Evolutionary conservation across 2,329 filamentous ascomycete genomes (phyloP), one percentile per base, ranked within the genome.

Genomic region (Fusarium veterinarium): DNA sequence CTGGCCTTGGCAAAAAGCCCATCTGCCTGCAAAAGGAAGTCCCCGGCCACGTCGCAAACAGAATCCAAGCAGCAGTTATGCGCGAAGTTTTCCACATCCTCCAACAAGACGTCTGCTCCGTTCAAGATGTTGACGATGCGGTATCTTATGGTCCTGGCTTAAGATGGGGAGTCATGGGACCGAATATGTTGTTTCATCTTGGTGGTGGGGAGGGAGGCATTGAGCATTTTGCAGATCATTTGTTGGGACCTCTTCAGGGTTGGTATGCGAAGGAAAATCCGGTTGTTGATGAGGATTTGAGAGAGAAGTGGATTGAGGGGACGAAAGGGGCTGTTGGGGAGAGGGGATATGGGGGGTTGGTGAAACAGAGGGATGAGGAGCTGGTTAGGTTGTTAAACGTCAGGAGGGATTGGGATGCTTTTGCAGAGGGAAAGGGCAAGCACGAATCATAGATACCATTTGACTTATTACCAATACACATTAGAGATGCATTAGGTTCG

Each of bases 231-330:
- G 64, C 67, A 11, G 52, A 69, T 52, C 67, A 69, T 41, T 41
- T 69, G 7, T 13, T 69, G 5, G 58, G 46, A 3, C 67, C 67
- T 1, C 17, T 69, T 1, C 64, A 68, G 16, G 64, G 46, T 11
- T 69, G 67, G 67, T 69, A 68, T 42, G 67, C 67, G 3, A 64
- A 64, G 2, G 33, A 68, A 35, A 49, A 69, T 23, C 67, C 67
- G 5, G 46, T 68, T 10, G 64, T 69, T 19, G 64, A 69, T 55
- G 67, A 68, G 3, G 14, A 19, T 3, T 56, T 69, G 48, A 69
- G 58, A 16, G 10, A 33, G 4, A 59, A 59, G 28, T 69, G 64
- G 64, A 69, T 69, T 45, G 52, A 58, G 14, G 64, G 64, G 1
- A 68, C 58, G 1, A 28, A 53, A 3, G 53, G 28, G 1, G 55